Percentiles rank a stretch among this genome's conserved stretches.
Evolutionary conservation across 2,329 filamentous ascomycete species (phyloP).

Genomic region (Pseudogymnoascus sp.): DNA sequence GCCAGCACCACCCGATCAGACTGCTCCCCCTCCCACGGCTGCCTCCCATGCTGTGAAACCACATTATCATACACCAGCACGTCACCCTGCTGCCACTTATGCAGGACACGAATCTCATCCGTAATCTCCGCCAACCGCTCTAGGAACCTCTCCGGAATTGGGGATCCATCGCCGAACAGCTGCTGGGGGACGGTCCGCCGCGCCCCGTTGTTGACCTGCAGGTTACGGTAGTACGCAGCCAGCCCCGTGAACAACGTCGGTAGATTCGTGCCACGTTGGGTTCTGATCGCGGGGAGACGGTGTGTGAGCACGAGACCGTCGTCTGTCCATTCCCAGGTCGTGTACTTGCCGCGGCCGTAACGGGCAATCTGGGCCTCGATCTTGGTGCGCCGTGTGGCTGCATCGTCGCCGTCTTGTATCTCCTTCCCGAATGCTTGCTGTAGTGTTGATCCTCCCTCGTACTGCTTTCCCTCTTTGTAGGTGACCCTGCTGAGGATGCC

Average conservation of each 20-base stretch:
- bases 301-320: slow-evolving; percentile 37
- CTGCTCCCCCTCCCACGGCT: slow-evolving; percentile 41
- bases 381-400: slow-evolving; percentile 33
- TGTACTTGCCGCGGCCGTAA: slow-evolving; percentile 37
- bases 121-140: slow-evolving; percentile 36
- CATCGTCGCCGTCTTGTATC: slow-evolving; percentile 36
- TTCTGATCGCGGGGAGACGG: slow-evolving; percentile 37
- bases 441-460: slow-evolving; percentile 39
- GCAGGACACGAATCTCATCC: slow-evolving; percentile 41
- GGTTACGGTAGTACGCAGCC: slow-evolving; percentile 37
- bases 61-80: slow-evolving; percentile 42
- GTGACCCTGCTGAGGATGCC: slow-evolving; percentile 35
- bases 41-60: slow-evolving; percentile 40
- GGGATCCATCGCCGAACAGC: slow-evolving; percentile 38
- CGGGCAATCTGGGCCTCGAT: slow-evolving; percentile 41
- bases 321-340: slow-evolving; percentile 41
- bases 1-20: slow-evolving; percentile 38
- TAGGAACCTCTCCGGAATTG: slow-evolving; percentile 39
- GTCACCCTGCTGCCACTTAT: slow-evolving; percentile 39
- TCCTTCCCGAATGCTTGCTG: slow-evolving; percentile 40
- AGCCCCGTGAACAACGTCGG: slow-evolving; percentile 40
- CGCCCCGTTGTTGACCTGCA: slow-evolving; percentile 18
- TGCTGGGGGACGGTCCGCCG: slow-evolving; percentile 32
- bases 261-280: slow-evolving; percentile 36
- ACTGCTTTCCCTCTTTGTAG: slow-evolving; percentile 37